Base-by-base conservation (phyloP, 768 basidiomycete species). In the Paxillus rubicundulus region DNA sequence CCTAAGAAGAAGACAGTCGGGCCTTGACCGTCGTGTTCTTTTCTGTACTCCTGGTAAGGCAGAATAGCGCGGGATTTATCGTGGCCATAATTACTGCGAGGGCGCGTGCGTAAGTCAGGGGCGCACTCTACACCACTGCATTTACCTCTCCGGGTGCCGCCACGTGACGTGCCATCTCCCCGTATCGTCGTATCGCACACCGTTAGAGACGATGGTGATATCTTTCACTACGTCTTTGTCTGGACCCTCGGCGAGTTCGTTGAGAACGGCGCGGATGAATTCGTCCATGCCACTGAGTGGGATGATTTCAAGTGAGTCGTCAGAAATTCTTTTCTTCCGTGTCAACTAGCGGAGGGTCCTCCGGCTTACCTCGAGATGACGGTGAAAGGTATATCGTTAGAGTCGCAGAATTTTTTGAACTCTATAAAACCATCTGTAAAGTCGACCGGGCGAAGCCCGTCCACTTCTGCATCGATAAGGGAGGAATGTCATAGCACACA, bases 1-100 rank as follows among this genome's bases (percentile, higher is more conserved):
- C 97, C 97, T 57, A 97, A 95, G 82, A 97, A 99, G 73, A 99
- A 96, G 9, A 96, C 75, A 2, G 81, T 85, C 2, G 97, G 96
- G 6, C 64, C 64, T 14, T 41, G 58, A 16, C 58, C 61, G 4
- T 49, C 42, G 49, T 64, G 60, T 16, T 45, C 13, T 7, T 34
- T 5, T 53, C 64, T 57, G 5, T 85, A 82, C 43, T 82, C 66
- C 6, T 74, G 60, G 72, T 98, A 99, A 0, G 92, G 95, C 32
- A 95, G 74, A 60, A 98, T 98, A 2, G 96, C 92, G 60, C 86
- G 87, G 7, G 89, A 92, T 73, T 99, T 99, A 72, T 99, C 97
- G 67, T 99, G 97, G 0, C 97, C 97, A 62, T 81, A 98, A 1
- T 81, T 84, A 62, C 92, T 92, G 57, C 28, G 50, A 18, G 41